phyloP scores from a whole-genome alignment of 441 rosid species.

The Jatropha podagrica region DNA sequence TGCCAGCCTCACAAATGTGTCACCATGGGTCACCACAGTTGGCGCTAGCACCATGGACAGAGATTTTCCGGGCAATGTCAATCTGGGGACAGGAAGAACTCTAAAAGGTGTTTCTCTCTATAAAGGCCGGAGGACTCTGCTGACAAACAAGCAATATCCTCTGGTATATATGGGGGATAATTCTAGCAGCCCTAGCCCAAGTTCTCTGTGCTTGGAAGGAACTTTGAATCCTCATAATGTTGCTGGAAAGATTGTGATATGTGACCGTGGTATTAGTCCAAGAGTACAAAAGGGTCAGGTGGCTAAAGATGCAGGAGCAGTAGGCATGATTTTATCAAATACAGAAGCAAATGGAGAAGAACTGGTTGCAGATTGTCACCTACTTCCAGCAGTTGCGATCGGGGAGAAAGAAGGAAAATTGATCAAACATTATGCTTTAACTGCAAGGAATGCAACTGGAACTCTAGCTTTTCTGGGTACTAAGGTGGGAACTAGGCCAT shows the following conservation, averaged over 20 bases:
- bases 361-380: constrained; percentile 86
- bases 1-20: constrained; percentile 66
- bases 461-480: constrained; percentile 65
- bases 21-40: constrained; percentile 90
- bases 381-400: constrained; percentile 72
- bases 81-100: constrained; percentile 63
- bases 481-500: constrained; percentile 65
- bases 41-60: constrained; percentile 84
- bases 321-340: constrained; percentile 86
- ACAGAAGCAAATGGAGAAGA: constrained; percentile 76
- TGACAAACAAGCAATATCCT: constrained; percentile 46
- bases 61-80: constrained; percentile 64
- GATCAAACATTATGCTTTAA: constrained; percentile 56
- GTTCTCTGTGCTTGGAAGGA: constrained; percentile 62
- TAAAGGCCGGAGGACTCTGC: constrained; percentile 51
- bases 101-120: constrained; percentile 70
- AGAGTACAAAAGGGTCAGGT: constrained; percentile 88
- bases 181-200: constrained; percentile 40
- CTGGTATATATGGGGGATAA: constrained; percentile 57
- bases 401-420: constrained; percentile 75
- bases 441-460: constrained; percentile 51
- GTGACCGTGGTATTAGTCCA: constrained; percentile 79
- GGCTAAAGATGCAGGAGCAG: constrained; percentile 79
- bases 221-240: constrained; percentile 54
- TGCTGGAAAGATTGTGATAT: constrained; percentile 72